phyloP scores from a whole-genome alignment of 768 basidiomycete species.

The Macrolepiota fuliginosa region DNA sequence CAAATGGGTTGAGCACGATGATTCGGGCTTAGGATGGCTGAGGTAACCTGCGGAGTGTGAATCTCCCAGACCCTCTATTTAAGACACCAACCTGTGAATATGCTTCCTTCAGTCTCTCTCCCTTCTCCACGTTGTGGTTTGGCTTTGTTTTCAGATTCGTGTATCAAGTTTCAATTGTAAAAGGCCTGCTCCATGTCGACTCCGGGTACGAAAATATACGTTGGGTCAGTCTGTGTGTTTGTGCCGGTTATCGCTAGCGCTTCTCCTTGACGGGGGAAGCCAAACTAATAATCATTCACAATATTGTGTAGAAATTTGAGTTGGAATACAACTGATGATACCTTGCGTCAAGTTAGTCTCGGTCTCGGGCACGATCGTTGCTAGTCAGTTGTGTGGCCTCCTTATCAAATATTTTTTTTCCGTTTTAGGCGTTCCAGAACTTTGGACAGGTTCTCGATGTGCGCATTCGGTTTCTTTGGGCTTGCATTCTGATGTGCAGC shows the following conservation, averaged over 20 bases:
- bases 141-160: slow-evolving; percentile 35
- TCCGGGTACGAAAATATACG: slow-evolving; percentile 73
- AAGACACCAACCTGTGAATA: not conserved
- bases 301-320: slow-evolving; percentile 78
- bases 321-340: slow-evolving; percentile 96
- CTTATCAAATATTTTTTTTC: slow-evolving; percentile 45
- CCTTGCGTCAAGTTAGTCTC: slow-evolving; percentile 82
- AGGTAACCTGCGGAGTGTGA: slow-evolving; percentile 19
- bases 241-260: slow-evolving; percentile 43
- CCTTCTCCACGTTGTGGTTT: slow-evolving; percentile 11
- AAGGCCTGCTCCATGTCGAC: slow-evolving; percentile 58
- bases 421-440: slow-evolving; percentile 76
- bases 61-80: slow-evolving; percentile 6
- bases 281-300: slow-evolving; percentile 58
- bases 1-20: not conserved
- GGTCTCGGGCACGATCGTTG: slow-evolving; percentile 31
- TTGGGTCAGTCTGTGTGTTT: slow-evolving; percentile 84
- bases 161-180: slow-evolving; percentile 54
- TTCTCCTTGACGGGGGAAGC: slow-evolving; percentile 47
- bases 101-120: slow-evolving; percentile 7
- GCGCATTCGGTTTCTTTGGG: slow-evolving; percentile 39
- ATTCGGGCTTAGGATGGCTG: slow-evolving; percentile 14
- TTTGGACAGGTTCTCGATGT: slow-evolving; percentile 91
- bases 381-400: slow-evolving; percentile 31
- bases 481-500: not conserved